phyloP scores from a whole-genome alignment of 2,329 filamentous ascomycete genomes.

The Neopestalotiopsis sp. region DNA sequence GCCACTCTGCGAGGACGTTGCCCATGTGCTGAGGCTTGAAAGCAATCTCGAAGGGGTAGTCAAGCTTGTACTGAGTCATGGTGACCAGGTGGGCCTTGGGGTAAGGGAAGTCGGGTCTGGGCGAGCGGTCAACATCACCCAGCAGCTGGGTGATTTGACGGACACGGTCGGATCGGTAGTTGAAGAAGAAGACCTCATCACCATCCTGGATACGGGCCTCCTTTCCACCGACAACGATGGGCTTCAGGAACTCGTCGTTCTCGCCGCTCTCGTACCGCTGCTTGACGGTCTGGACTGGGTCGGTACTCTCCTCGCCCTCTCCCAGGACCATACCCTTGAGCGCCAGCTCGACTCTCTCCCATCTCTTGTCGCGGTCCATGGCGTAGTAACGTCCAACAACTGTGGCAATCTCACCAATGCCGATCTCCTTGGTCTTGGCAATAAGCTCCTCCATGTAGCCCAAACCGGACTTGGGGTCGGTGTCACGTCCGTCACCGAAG shows the following conservation, averaged over 20 bases:
- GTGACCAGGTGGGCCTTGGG: conserved; percentile 92
- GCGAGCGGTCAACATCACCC: conserved; percentile 89
- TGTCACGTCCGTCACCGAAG: conserved; percentile 97
- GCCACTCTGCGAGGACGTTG: conserved; percentile 97
- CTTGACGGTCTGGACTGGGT: conserved; percentile 86
- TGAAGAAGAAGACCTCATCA: conserved; percentile 99
- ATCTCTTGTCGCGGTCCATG: conserved; percentile 99
- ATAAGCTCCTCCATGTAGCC: conserved; percentile 89
- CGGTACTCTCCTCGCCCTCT: conserved; percentile 83
- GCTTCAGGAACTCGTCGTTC: conserved; percentile 97
- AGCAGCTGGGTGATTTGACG: conserved; percentile 95
- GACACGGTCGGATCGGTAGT: conserved; percentile 98
- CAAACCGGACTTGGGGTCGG: conserved; percentile 91
- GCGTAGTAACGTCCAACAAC: conserved; percentile 96
- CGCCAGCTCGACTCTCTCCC: conserved; percentile 91
- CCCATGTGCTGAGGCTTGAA: conserved; percentile 96
- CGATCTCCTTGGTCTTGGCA: conserved; percentile 81
- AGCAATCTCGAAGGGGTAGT: conserved; percentile 90
- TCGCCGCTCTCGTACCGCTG: conserved; percentile 87
- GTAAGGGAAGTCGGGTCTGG: conserved; percentile 88
- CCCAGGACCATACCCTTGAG: conserved; percentile 86
- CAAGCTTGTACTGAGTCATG: conserved; percentile 98
- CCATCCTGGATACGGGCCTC: conserved; percentile 87
- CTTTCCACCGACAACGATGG: conserved; percentile 90
- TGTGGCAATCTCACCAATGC: conserved; percentile 85